Base-by-base conservation (phyloP, 192 early-diverging fungal genomes). In the Coemansia sp. region DNA sequence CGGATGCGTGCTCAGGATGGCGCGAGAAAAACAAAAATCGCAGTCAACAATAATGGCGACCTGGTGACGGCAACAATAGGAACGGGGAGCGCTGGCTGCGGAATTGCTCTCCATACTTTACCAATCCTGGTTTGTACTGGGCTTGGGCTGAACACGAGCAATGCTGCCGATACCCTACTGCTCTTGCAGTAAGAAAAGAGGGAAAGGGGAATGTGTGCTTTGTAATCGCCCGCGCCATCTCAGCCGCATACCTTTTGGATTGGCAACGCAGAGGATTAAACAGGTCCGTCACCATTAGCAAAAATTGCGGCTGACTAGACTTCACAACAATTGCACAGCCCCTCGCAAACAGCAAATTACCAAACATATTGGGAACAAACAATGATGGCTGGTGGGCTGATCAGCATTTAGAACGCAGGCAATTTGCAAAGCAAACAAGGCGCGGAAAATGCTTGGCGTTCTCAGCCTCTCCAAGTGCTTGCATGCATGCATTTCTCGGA, bases 321-420 rank as follows among this genome's bases (percentile, higher is more conserved):
- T 21, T 25, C 34, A n/a, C 7, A 51, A 61, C 60, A 61, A 61
- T 51, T 9, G 34, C 34, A 58, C 18, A 38, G 31, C 17, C 47
- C n/a, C 18, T 20, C 47, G n/a, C 12, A 8, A 18, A 20, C 17
- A 20, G 18, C n/a, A 17, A 17, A 17, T 2, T 21, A 38, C 18
- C 34, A 15, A 12, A 9, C 54, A n/a, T 20, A 55, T 55, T 55
- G 4, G 54, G 54, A 17, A 61, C 42, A 34, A 36, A 51, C 58
- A 60, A 60, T 60, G 42, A 15, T 18, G 15, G 44, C 11, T n/a
- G 28, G 6, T 18, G 25, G 47, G 21, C 20, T 61, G 49, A 61
- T 61, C 60, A 61, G 60, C 60, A 61, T 61, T 34, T 61, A 51
- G 34, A 58, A 51, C 60, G 51, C 23, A 18, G 25, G 28, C 56